Percentiles rank a stretch among this genome's conserved stretches.
Conservation (phyloP, 2,329 filamentous ascomycete species). For the Zasmidium cellare region DNA sequence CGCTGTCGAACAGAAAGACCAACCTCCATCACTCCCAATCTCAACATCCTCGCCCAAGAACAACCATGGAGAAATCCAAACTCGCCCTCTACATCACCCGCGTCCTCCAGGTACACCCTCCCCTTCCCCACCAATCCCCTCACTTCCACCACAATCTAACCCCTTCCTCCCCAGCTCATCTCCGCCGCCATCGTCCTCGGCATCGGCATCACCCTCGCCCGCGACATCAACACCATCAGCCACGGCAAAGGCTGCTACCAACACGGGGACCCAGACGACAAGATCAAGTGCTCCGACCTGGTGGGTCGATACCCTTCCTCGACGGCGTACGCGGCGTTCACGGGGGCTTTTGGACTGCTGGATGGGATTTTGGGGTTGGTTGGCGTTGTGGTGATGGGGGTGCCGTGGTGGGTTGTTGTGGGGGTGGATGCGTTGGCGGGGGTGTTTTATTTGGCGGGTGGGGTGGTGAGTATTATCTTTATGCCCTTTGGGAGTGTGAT, state of each 20-base stretch:
- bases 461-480: too few species aligned
- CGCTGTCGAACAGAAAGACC: too few species aligned
- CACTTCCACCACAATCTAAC: neutral
- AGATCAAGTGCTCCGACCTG: constrained; percentile 1
- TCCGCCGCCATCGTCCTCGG: neutral
- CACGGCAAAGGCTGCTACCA: constrained; percentile 1
- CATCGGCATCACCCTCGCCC: neutral
- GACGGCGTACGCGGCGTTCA: neutral
- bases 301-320: neutral
- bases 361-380: neutral
- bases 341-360: neutral
- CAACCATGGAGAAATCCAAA: neutral
- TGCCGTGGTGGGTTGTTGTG: neutral
- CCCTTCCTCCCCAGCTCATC: neutral
- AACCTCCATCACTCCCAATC: too few species aligned
- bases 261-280: neutral
- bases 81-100: neutral
- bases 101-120: neutral
- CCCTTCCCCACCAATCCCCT: neutral
- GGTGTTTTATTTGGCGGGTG: neutral
- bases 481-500: neutral
- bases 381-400: neutral
- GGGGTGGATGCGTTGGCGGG: neutral
- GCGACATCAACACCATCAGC: neutral
- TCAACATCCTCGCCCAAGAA: too few species aligned